Evolutionary conservation across 257 asterid genomes (phyloP).

Genomic region (Cruciata laevipes): DNA sequence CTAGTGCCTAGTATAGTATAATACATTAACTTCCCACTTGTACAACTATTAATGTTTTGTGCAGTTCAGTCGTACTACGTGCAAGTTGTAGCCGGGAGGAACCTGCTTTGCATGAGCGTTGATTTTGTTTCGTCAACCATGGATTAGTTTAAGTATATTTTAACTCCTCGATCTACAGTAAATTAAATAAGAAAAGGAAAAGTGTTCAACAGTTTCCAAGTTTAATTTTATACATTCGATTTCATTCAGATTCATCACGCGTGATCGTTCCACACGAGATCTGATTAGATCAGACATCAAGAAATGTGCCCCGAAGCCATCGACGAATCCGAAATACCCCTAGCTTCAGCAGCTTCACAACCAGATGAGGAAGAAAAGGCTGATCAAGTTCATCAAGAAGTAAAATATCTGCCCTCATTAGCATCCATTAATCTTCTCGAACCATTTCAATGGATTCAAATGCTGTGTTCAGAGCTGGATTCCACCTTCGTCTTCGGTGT

Average conservation of each 20-base stretch:
- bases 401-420: neutral
- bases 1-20: no score
- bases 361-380: constrained; percentile 2
- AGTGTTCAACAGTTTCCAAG: neutral
- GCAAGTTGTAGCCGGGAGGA: no score
- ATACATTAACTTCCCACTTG: no score
- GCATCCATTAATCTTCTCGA: constrained; percentile 8
- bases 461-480: constrained; percentile 38
- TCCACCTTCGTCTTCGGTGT: constrained; percentile 53
- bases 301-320: neutral
- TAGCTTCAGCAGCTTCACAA: neutral
- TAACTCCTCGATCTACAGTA: neutral
- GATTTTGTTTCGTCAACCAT: no score
- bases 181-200: no score
- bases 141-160: neutral
- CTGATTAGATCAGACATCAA: neutral
- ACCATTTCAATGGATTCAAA: constrained; percentile 59
- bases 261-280: neutral
- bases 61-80: no score
- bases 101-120: no score
- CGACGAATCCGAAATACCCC: constrained; percentile 8
- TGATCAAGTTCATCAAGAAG: neutral
- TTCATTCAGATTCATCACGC: neutral
- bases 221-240: neutral
- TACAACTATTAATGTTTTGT: no score